phyloP scores from a whole-genome alignment of 1,139 yeast species.

The Pichia sp. region DNA sequence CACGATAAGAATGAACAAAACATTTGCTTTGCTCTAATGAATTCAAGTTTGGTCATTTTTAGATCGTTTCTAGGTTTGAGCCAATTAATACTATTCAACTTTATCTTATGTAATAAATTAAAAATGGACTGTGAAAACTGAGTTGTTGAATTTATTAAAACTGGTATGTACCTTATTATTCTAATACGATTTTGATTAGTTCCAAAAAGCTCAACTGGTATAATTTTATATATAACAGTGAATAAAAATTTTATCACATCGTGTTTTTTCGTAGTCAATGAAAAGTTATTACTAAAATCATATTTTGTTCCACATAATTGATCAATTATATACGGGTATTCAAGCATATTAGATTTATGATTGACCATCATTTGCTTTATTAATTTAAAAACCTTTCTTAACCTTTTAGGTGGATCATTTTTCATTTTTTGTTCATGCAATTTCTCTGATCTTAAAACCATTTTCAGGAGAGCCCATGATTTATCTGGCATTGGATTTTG shows the following conservation, averaged over 20 bases:
- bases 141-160: conserved; percentile 35
- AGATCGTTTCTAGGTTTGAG: conserved; percentile 29
- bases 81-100: conserved; percentile 43
- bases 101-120: conserved; percentile 31
- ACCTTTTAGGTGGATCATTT: conserved; percentile 24
- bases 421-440: not conserved
- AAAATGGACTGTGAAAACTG: conserved; percentile 29
- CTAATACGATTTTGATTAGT: conserved; percentile 39
- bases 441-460: conserved; percentile 12
- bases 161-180: conserved; percentile 35
- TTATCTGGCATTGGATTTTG: conserved; percentile 21
- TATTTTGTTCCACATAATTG: conserved; percentile 19
- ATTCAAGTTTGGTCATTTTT: conserved; percentile 36
- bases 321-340: conserved; percentile 29
- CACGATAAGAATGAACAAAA: conserved; percentile 46
- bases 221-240: conserved; percentile 38
- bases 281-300: conserved; percentile 17
- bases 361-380: conserved; percentile 21
- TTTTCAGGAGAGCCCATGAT: conserved; percentile 4
- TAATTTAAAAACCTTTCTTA: conserved; percentile 14
- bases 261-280: conserved; percentile 25
- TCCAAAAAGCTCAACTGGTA: conserved; percentile 57
- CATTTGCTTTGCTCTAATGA: conserved; percentile 29
- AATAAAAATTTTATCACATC: conserved; percentile 38
- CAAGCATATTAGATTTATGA: conserved; percentile 24